Percentiles rank a stretch among this genome's conserved stretches.
Conservation (phyloP, 345 rosid species). For the Adansonia digitata region DNA sequence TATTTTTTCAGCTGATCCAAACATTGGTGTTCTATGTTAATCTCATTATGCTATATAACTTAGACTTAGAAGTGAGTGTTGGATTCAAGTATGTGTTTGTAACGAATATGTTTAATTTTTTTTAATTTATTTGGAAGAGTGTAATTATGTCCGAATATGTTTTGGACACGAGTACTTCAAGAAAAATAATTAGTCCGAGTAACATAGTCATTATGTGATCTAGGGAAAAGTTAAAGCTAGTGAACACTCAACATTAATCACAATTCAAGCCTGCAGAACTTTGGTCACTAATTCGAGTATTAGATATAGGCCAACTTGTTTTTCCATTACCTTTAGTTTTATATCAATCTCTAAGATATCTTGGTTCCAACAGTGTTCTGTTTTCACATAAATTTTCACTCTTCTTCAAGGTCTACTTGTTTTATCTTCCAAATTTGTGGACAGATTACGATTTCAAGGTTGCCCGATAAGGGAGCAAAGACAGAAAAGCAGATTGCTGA, state of each 20-base stretch:
- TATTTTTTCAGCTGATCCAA: background rate
- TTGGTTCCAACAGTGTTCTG: background rate
- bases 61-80: too few species aligned
- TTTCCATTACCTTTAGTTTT: background rate
- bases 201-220: background rate
- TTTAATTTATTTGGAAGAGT: too few species aligned
- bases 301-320: background rate
- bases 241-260: too few species aligned
- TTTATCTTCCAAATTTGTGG: background rate
- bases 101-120: too few species aligned
- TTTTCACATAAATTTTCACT: background rate
- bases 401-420: background rate
- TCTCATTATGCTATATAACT: too few species aligned
- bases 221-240: too few species aligned
- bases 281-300: too few species aligned
- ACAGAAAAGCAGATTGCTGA: constrained; percentile 62
- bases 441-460: constrained; percentile 57
- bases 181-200: too few species aligned
- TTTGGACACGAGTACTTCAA: too few species aligned
- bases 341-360: background rate
- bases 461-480: constrained; percentile 80
- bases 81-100: too few species aligned
- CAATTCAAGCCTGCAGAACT: too few species aligned
- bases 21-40: background rate
- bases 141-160: too few species aligned